Evolutionary conservation across 2,329 filamentous ascomycete species (phyloP).

Genomic region (Metarhizium robertsii): DNA sequence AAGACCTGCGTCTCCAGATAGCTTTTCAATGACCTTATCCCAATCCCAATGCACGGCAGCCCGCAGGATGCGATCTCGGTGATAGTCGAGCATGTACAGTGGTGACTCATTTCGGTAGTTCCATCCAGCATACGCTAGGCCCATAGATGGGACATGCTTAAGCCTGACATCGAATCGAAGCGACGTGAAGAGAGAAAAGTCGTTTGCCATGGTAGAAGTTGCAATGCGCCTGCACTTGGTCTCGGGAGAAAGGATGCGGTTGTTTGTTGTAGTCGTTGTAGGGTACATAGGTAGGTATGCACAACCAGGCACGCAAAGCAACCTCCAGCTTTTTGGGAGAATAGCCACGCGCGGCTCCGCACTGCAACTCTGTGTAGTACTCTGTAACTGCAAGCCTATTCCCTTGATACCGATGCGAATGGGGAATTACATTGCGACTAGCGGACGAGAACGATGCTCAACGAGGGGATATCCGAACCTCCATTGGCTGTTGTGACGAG

Average conservation of each 20-base stretch:
- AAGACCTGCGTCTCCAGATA: slow-evolving; percentile 39
- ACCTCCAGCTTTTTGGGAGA: no score
- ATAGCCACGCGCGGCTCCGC: no score
- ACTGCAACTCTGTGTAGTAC: no score
- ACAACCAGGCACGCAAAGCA: no score
- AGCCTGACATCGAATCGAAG: slow-evolving; percentile 61
- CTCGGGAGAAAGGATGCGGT: neutral
- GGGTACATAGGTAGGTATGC: no score
- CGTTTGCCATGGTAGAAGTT: slow-evolving; percentile 21
- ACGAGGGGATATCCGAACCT: no score
- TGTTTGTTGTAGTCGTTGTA: neutral
- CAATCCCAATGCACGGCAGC: slow-evolving; percentile 50
- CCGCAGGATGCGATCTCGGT: slow-evolving; percentile 67
- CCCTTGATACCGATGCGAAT: no score
- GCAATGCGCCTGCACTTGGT: neutral
- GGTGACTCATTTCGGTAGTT: slow-evolving; percentile 46
- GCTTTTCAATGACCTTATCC: slow-evolving; percentile 31
- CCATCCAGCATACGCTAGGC: slow-evolving; percentile 36
- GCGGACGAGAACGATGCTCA: no score
- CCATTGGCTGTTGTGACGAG: no score
- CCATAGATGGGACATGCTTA: slow-evolving; percentile 27
- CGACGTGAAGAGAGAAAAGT: slow-evolving; percentile 60
- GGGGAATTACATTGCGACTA: no score
- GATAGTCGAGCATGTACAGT: slow-evolving; percentile 72
- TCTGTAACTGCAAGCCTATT: no score